Evolutionary conservation across 441 rosid genomes (phyloP), one percentile per base, ranked within the genome.

Genomic region (Omphalea diandra): DNA sequence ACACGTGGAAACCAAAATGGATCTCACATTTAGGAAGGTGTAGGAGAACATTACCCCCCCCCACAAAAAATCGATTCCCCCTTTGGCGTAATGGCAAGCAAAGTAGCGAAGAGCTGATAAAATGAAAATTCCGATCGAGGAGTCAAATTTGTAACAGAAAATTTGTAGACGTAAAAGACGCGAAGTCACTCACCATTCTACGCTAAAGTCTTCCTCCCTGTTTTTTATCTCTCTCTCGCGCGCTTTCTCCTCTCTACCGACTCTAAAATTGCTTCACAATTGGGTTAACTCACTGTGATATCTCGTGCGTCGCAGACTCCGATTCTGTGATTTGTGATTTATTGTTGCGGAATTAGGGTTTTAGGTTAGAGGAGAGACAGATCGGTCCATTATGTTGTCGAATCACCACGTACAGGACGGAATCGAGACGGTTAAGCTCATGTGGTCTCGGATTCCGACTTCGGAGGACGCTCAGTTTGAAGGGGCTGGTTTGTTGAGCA

Each of bases 381-480:
- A 44, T 63, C 18, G 32, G 54, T 38, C 12, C 17, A 43, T 40
- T 10, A 94, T 92, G 97, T 75, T 89, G 43, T 83, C 98, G 74
- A 87, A 87, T 82, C 93, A 87, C 76, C 70, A n/a, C n/a, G n/a
- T 90, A 17, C 90, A 90, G 22, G 88, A 90, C 75, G 98, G 98
- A 70, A 72, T 85, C 35, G 97, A 86, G 79, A 83, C 93, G 36
- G 94, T 88, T 46, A 88, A 76, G 78, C 74, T 78, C 57, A 73
- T 86, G 49, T 95, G 98, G 99, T 92, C 97, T 10, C 90, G 86
- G 63, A 80, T 95, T 35, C 98, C 99, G 24, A 83, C 84, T 73
- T 71, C 88, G 17, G 98, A 95, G 69, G 98, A 89, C 11, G 77
- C 77, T 26, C 88, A 85, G 70, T 40, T 73, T 58, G 95, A 91